Evolutionary conservation across 306 rosid genomes (phyloP), one percentile per base, ranked within the genome.

Genomic region (Medicago ruthenica): DNA sequence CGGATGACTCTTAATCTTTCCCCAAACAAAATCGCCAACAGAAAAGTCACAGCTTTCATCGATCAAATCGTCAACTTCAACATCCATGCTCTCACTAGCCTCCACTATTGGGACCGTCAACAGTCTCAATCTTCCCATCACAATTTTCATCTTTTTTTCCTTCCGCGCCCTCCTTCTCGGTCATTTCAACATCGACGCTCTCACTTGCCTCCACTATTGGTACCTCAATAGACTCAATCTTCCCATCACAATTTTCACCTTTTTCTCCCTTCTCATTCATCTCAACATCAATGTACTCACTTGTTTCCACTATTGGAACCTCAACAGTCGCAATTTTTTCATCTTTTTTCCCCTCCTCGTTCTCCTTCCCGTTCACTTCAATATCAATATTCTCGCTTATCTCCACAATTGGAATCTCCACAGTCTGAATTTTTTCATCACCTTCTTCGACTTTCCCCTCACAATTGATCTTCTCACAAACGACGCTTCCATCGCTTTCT

Each of bases 11-110:
- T 83, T 87, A 48, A 87, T 81, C 78, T 90, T 88, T 14, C 96
- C 93, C 98, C 96, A 93, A 61, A 93, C 93, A 76, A 86, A 93
- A 81, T 89, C 95, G 16, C 96, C 96, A n/a, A 87, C 85, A 8
- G 74, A 67, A 68, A 85, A 85, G 16, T 15, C 77, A 75, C 67
- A 51, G 2, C 48, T 87, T 53, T 67, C 87, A 27, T 79, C 83
- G 64, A 59, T 69, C 62, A 66, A 15, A 20, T 79, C 93, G 59
- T 80, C 83, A n/a, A 27, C 31, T 27, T 81, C 90, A 53, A 55
- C 78, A 37, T 84, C 86, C 22, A 80, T 57, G 54, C 61, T 85
- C 50, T 83, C 88, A 71, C 80, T 70, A 3, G 79, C 55, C 63
- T 78, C 91, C 4, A n/a, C 81, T 67, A 83, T 67, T 0, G 88